Base-by-base conservation (phyloP, 306 rosid genomes). In the Quercus robur region DNA sequence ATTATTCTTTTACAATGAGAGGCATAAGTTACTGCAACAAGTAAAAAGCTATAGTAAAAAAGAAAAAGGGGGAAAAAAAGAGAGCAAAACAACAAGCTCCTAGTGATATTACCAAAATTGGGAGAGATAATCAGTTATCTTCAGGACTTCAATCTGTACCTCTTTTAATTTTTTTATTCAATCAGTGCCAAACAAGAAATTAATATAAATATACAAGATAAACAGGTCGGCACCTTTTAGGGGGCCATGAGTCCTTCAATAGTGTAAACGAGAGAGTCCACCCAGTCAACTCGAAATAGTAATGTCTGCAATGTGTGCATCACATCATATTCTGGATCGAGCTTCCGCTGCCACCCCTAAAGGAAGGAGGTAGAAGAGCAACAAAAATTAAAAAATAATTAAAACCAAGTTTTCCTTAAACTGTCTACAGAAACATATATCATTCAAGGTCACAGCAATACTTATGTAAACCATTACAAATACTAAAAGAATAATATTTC, bases 331-430 rank as follows among this genome's bases (percentile, higher is more conserved):
- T 81, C 91, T 23, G 96, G 97, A 83, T 93, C 94, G 63, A 93
- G 94, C 82, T 88, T 91, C 59, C 93, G 86, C 84, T 93, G 97
- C 94, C 97, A 93, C 17, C 97, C 97, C 97, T 93, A 68, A 10
- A 25, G 23, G 33, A 41, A 55, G 73, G 54, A 73, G 56, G 30
- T 26, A 26, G 76, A 75, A 74, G 30, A n/a, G 31, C 56, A 70
- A 57, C 18, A 52, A 11, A 79, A 70, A 5, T 13, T 13, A 2
- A 25, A 28, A 26, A 28, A 12, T 11, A 26, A 63, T 17, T 14
- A 19, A 63, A 19, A 63, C 14, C 28, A 63, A 63, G n/a, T 28
- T 63, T 25, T 63, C 70, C 30, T 63, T 2, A 63, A 26, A 26
- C 38, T 6, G 11, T 28, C 20, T 63, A 26, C 17, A 28, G 41